These are phyloP conservation scores for Drechmeria coniospora DNA, from an alignment of 2,329 filamentous ascomycete genomes.

Conservation along the genomic window DNA sequence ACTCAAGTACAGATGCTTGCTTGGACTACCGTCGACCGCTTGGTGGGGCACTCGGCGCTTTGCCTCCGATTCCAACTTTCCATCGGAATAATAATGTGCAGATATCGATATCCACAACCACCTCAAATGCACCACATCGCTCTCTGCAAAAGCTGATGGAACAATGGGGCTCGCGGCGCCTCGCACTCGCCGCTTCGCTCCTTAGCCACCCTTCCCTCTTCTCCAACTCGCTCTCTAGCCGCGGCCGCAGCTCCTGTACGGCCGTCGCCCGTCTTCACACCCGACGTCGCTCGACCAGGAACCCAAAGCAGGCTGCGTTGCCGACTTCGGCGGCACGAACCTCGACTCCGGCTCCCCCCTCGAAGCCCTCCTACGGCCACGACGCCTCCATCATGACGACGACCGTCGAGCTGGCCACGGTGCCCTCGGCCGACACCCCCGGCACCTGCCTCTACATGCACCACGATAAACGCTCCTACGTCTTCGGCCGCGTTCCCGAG, in stretches of 20 bases:
- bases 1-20: no score
- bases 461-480: constrained; percentile 67
- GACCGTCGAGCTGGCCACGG: constrained; percentile 59
- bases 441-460: constrained; percentile 66
- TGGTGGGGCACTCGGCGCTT: no score
- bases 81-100: no score
- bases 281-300: neutral
- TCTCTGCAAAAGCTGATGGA: constrained; percentile 10
- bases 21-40: no score
- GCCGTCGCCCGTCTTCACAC: neutral
- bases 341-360: neutral
- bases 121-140: no score
- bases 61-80: no score
- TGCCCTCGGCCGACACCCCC: constrained; percentile 75
- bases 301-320: neutral
- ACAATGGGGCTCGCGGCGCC: constrained; percentile 12
- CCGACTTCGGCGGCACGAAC: neutral
- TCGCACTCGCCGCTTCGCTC: constrained; percentile 4
- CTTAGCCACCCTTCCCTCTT: constrained; percentile 2
- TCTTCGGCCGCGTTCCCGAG: constrained; percentile 72
- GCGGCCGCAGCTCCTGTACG: neutral
- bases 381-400: constrained; percentile 45
- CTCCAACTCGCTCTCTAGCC: constrained; percentile 1
- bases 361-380: neutral
- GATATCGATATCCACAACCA: no score